Evolutionary conservation across 129 eudicot species (phyloP).

Genomic region (Chrysanthemum seticuspe): DNA sequence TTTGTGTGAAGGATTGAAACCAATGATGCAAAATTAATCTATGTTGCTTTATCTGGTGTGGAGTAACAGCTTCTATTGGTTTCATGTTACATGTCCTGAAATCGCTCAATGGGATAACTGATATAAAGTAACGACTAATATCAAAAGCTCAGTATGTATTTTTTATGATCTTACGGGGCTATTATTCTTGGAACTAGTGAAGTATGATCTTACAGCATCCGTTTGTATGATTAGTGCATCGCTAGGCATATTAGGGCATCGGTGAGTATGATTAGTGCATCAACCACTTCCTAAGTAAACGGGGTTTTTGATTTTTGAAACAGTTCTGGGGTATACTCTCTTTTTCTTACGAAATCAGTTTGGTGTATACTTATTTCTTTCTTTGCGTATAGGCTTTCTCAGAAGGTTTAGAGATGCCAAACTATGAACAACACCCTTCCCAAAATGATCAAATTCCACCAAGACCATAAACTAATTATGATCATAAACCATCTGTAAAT

Average conservation of each 20-base stretch:
- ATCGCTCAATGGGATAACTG: constrained; percentile 67
- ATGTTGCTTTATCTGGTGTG: constrained; percentile 13
- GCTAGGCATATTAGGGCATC: no score
- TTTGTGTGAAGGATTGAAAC: constrained; percentile 3
- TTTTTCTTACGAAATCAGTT: no score
- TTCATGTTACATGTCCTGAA: constrained; percentile 53
- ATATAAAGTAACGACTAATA: constrained; percentile 51
- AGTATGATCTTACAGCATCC: neutral
- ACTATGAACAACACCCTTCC: constrained; percentile 49
- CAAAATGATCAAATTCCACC: constrained; percentile 48
- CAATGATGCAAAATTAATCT: neutral
- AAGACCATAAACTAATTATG: constrained; percentile 46
- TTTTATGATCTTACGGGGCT: constrained; percentile 14
- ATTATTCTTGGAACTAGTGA: neutral
- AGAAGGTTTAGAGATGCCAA: constrained; percentile 52
- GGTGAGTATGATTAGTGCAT: no score
- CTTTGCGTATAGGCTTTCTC: neutral
- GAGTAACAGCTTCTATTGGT: constrained; percentile 17
- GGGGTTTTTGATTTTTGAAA: no score
- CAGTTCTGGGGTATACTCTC: no score
- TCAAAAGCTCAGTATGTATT: constrained; percentile 79
- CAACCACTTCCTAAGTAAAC: no score
- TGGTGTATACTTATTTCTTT: no score
- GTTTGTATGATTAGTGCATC: no score
- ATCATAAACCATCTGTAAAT: constrained; percentile 60